A percentile compares a stretch with the other conserved stretches of the same genome.
Conservation (phyloP, 139 green algal species). For the Diplosphaera chodatii region DNA sequence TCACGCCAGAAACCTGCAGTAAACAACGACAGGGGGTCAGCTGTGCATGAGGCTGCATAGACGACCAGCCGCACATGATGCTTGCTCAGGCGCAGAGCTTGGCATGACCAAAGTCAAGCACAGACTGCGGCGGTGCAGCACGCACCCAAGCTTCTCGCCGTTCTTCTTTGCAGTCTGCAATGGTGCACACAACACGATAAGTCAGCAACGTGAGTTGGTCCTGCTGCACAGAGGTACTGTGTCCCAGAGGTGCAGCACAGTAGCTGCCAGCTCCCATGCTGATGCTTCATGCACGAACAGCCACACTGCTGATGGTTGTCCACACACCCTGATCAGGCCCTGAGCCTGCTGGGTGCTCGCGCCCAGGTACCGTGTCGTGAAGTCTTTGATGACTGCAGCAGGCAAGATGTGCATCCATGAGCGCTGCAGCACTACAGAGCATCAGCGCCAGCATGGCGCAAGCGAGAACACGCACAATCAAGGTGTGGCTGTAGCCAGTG, state of each 20-base stretch:
- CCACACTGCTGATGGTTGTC: too few species aligned
- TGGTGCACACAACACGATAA: too few species aligned
- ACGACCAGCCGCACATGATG: too few species aligned
- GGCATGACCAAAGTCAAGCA: background rate
- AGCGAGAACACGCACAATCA: background rate
- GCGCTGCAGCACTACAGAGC: background rate
- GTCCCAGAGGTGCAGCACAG: too few species aligned
- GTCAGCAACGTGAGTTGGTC: too few species aligned
- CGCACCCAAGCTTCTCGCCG: conserved; percentile 93
- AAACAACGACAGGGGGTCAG: too few species aligned
- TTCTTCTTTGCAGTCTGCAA: conserved; percentile 87
- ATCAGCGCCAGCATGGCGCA: background rate
- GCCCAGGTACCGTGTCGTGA: conserved; percentile 81
- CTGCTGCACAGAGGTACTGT: background rate
- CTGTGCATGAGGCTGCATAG: too few species aligned
- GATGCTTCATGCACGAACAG: too few species aligned
- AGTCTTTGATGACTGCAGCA: conserved; percentile 94
- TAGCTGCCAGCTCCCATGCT: too few species aligned
- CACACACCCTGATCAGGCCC: conserved; percentile 85
- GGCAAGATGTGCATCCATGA: conserved; percentile 1
- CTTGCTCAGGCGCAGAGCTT: too few species aligned
- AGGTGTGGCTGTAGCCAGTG: conserved; percentile 2
- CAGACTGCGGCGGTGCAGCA: conserved; percentile 49
- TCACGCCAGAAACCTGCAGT: too few species aligned
- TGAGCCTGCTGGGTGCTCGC: conserved; percentile 88